Evolutionary conservation across 768 basidiomycete species (phyloP), one percentile per base, ranked within the genome.

Genomic region (Sarcodon aspratus): DNA sequence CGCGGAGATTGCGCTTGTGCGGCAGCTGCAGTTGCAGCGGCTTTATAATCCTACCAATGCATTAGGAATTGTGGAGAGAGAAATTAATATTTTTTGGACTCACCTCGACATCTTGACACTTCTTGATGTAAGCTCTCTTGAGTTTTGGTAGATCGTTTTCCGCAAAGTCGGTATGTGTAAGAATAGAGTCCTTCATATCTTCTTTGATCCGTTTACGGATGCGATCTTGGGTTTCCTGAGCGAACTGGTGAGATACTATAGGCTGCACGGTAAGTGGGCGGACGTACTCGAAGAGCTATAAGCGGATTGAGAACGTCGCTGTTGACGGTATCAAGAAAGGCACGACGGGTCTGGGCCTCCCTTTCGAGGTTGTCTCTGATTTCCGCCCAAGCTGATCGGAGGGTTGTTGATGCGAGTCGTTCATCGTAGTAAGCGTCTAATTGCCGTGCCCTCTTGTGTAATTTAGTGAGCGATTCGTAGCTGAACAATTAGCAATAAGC

Each of bases 181-280:
- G 55, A n/a, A 70, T 69, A 0, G 91, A 88, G 8, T 80, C 79
- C 63, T 90, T 92, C 48, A 94, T 64, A 60, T 94, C 92, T 59
- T 95, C 92, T 61, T 86, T 90, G 62, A 96, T 85, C 27, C 89
- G 80, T 60, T 89, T 88, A 44, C 88, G 75, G n/a, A 90, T 94
- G 35, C 93, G 78, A 48, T 90, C 88, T 68, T 95, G 92, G 9
- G 83, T 85, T 56, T 94, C 91, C 89, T 92, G 52, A 13, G 37
- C 52, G 27, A 52, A 43, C 37, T 9, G 17, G 11, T 17, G 15
- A 36, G 33, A 33, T n/a, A 40, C 7, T 42, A 34, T 13, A 37
- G 35, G 36, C 33, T 9, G 33, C 10, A 12, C 9, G 9, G 15
- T 43, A 45, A 32, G 37, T 17, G 18, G 9, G 27, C 18, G 42